Evolutionary conservation across 2,329 filamentous ascomycete species (phyloP), one percentile per base, ranked within the genome.

Genomic region (Penicillium sp.): DNA sequence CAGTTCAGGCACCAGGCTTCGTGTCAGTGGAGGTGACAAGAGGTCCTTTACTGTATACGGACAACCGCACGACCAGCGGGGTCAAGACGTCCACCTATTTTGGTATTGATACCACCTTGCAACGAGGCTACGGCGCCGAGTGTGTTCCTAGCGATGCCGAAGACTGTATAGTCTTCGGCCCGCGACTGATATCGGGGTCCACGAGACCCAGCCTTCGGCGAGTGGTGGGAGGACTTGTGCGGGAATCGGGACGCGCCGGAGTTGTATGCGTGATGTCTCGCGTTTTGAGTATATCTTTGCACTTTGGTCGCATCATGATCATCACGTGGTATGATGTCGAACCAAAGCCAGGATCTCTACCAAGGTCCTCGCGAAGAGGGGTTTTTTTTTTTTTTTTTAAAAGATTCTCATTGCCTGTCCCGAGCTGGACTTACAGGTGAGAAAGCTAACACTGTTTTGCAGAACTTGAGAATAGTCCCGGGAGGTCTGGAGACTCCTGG

Each of bases 131-230:
- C 18, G 36, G 16, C 16, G 21, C 8, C 23, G 34, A 21, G 33
- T n/a, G 23, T 45, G n/a, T 34, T 41, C 48, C 29, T 33, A 28
- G 34, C 42, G 36, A 48, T 42, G 26, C 38, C 46, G 36, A 36
- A 24, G 26, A 15, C 4, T 21, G 28, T 36, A 42, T 50, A 43
- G 47, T 31, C 15, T 49, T 41, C 38, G 51, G 46, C 52, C 52
- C 52, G 44, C 21, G 44, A 51, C 47, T 28, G 45, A 45, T 43
- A 51, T 47, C 8, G 13, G 39, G 51, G 41, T 51, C 54, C 51
- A 54, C 49, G 49, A 42, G 36, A 41, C n/a, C 45, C 45, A 38
- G 33, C n/a, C 18, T n/a, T 47, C 12, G 23, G 23, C 24, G 18
- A 23, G 21, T 41, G 23, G 10, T 21, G 42, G 31, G 3, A 50